These are phyloP conservation scores for Phytopythium sindhum DNA, from an alignment of 352 stramenopile species.

Conservation along the genomic window DNA sequence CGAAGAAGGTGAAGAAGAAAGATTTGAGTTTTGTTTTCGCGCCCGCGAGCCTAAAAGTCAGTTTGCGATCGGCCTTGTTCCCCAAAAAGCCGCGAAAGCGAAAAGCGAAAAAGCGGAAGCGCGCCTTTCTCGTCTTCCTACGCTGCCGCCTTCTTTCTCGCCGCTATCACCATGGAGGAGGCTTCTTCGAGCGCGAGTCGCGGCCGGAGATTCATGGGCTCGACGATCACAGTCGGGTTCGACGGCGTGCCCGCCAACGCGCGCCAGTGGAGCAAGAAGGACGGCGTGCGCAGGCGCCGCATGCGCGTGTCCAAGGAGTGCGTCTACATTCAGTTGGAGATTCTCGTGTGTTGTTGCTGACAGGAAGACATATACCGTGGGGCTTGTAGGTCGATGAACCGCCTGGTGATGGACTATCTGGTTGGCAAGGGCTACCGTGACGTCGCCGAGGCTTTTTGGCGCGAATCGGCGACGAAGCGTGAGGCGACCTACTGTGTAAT, in stretches of 20 bases:
- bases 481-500: constrained; percentile 11
- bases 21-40: constrained; percentile 9
- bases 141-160: not conserved
- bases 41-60: not conserved
- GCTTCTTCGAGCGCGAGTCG: not conserved
- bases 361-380: not conserved
- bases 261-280: constrained; percentile 24
- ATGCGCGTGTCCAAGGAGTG: constrained; percentile 73
- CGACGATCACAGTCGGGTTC: not conserved
- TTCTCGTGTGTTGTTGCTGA: not conserved
- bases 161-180: not conserved
- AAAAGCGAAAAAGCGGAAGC: not conserved
- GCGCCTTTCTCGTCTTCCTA: not conserved
- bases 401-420: constrained; percentile 81
- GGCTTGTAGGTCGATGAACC: constrained; percentile 58
- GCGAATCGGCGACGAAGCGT: constrained; percentile 70
- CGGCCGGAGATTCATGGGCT: not conserved
- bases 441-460: constrained; percentile 72
- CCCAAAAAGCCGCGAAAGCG: not conserved
- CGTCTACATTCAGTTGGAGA: no score
- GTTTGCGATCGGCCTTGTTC: not conserved
- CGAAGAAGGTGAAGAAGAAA: constrained; percentile 12
- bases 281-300: constrained; percentile 32
- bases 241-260: constrained; percentile 7
- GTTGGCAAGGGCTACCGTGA: constrained; percentile 76